Conservation (phyloP, 228 moss, liverwort and hornwort genomes). For the Sphagnum fallax region DNA sequence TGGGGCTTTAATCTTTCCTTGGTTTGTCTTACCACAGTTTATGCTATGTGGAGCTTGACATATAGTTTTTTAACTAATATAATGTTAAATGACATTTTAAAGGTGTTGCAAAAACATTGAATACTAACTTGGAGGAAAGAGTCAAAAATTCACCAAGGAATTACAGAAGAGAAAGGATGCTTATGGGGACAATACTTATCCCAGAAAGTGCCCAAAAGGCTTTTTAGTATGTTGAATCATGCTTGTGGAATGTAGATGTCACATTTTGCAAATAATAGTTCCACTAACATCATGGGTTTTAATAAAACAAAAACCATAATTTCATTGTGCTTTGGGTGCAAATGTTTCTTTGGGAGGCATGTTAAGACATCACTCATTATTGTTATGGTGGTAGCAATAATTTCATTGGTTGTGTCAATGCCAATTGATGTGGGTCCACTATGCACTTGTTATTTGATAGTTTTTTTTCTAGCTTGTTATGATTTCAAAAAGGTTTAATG, state of each 20-base stretch:
- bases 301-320: too few relatives aligned
- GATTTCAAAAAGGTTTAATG: too few relatives aligned
- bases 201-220: constrained; percentile 61
- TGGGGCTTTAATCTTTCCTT: too few relatives aligned
- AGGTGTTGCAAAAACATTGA: constrained; percentile 44
- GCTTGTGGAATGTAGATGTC: not conserved
- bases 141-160: constrained; percentile 35
- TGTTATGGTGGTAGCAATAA: constrained; percentile 74
- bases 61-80: too few relatives aligned
- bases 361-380: constrained; percentile 90
- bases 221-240: too few relatives aligned
- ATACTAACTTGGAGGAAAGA: constrained; percentile 56
- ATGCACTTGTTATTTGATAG: too few relatives aligned
- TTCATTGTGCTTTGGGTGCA: too few relatives aligned
- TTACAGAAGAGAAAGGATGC: constrained; percentile 60
- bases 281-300: too few relatives aligned
- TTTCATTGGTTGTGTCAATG: constrained; percentile 77
- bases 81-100: constrained; percentile 23
- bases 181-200: constrained; percentile 71
- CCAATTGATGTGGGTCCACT: constrained; percentile 71
- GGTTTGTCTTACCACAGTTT: constrained; percentile 1
- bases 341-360: constrained; percentile 91
- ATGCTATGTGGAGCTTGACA: too few relatives aligned
- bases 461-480: too few relatives aligned
- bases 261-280: too few relatives aligned